These are phyloP conservation scores for Diaporthe batatas DNA, from an alignment of 2,329 filamentous ascomycete species.

Conservation along the genomic window DNA sequence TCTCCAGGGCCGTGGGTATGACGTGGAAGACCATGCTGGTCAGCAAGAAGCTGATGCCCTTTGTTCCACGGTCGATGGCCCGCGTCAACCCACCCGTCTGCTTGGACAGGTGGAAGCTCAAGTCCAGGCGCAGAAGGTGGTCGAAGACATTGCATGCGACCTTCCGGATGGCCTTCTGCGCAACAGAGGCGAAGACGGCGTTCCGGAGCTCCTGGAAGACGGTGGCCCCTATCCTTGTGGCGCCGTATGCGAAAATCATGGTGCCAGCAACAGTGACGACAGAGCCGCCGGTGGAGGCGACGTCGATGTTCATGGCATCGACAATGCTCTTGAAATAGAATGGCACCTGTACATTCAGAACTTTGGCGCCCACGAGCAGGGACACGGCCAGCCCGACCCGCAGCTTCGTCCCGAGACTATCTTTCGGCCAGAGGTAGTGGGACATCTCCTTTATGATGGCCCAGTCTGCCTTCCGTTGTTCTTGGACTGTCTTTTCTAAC, in stretches of 20 bases:
- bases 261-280: constrained; percentile 90
- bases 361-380: constrained; percentile 89
- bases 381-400: constrained; percentile 88
- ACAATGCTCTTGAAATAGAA: constrained; percentile 99
- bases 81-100: constrained; percentile 95
- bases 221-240: constrained; percentile 87
- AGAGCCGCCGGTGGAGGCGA: constrained; percentile 87
- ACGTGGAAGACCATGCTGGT: constrained; percentile 99
- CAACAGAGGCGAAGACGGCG: constrained; percentile 95
- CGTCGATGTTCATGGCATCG: constrained; percentile 97
- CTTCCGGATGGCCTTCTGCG: constrained; percentile 93
- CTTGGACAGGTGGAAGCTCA: constrained; percentile 93
- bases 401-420: constrained; percentile 83
- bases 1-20: constrained; percentile 92
- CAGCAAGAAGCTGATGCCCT: constrained; percentile 96
- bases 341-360: constrained; percentile 96
- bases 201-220: constrained; percentile 95
- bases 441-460: constrained; percentile 99
- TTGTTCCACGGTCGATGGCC: constrained; percentile 96
- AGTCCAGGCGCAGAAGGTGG: constrained; percentile 87
- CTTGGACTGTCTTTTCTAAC: constrained; percentile 78
- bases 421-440: constrained; percentile 95
- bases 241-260: constrained; percentile 94
- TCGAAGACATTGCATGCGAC: constrained; percentile 95
- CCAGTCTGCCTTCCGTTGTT: constrained; percentile 98